These are phyloP conservation scores for Nymphaea thermarum DNA, from an alignment of 164 flowering plant species.

Conservation along the genomic window DNA sequence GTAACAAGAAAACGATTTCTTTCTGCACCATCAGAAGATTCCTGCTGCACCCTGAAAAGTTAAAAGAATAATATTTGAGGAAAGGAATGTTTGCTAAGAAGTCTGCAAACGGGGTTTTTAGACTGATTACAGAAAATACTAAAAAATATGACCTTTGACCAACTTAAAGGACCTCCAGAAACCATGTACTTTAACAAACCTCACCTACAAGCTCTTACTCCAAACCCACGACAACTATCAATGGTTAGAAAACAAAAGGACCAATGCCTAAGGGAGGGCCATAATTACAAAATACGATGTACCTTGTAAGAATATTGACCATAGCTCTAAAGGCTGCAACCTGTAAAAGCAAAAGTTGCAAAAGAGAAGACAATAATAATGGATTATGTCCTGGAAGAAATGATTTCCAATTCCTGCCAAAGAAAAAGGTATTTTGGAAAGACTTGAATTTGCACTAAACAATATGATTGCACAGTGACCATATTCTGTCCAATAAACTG, in stretches of 20 bases:
- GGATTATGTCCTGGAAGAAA: neutral
- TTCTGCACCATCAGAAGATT: constrained; percentile 92
- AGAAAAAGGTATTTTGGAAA: too few species aligned
- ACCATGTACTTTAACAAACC: neutral
- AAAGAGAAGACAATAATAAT: neutral
- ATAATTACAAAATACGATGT: constrained; percentile 5
- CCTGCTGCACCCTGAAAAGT: constrained; percentile 86
- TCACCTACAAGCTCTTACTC: too few species aligned
- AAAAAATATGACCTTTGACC: neutral
- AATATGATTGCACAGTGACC: too few species aligned
- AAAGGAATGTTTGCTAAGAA: too few species aligned
- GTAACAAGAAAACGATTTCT: constrained; percentile 83
- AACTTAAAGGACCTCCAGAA: neutral
- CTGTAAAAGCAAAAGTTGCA: constrained; percentile 22
- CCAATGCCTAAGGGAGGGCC: too few species aligned
- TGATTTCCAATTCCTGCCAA: too few species aligned
- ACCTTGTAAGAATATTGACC: constrained; percentile 95
- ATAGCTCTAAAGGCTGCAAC: constrained; percentile 99
- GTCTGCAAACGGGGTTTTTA: too few species aligned
- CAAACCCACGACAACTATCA: neutral
- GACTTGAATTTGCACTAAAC: too few species aligned
- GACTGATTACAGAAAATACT: neutral
- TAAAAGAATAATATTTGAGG: neutral
- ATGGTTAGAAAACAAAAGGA: neutral
- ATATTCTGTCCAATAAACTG: too few species aligned